A percentile compares a stretch with the other conserved stretches of the same genome.
phyloP scores from a whole-genome alignment of 1,284 basidiomycete species.

The Caloboletus inedulis region DNA sequence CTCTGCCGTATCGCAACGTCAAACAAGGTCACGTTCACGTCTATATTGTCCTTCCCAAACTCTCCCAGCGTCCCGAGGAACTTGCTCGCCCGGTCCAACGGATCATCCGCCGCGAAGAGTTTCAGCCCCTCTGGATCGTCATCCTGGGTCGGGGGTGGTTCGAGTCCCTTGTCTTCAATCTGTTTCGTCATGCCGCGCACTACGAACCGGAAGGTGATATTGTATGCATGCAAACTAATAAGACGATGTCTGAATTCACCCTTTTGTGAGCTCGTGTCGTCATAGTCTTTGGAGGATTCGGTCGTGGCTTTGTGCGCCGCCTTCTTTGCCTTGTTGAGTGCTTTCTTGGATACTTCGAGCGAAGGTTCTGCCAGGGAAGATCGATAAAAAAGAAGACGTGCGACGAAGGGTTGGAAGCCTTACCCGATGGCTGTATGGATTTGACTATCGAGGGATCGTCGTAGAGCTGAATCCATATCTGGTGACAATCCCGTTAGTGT shows the following conservation, averaged over 20 bases:
- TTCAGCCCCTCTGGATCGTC: slow-evolving; percentile 83
- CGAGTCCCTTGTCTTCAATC: slow-evolving; percentile 75
- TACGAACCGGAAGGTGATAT: slow-evolving; percentile 20
- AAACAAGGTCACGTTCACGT: slow-evolving; percentile 75
- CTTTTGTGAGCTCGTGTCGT: slow-evolving; percentile 31
- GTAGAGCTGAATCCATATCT: slow-evolving; percentile 75
- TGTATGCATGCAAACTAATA: slow-evolving; percentile 10
- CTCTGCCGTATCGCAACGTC: slow-evolving; percentile 75
- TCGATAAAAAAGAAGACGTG: slow-evolving; percentile 31
- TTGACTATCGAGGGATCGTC: slow-evolving; percentile 70
- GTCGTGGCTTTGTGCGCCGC: slow-evolving; percentile 68
- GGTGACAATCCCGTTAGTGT: slow-evolving; percentile 13
- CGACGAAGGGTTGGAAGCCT: background rate
- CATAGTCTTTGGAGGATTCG: slow-evolving; percentile 55
- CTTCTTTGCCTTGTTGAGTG: slow-evolving; percentile 89
- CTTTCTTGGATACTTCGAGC: slow-evolving; percentile 59
- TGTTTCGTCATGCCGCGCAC: slow-evolving; percentile 32
- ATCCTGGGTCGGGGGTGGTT: slow-evolving; percentile 60
- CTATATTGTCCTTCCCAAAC: slow-evolving; percentile 51
- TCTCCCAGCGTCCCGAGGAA: slow-evolving; percentile 67
- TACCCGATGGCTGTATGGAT: slow-evolving; percentile 35
- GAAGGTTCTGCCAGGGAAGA: slow-evolving; percentile 55
- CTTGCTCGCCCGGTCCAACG: slow-evolving; percentile 76
- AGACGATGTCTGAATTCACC: slow-evolving; percentile 37
- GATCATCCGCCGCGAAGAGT: slow-evolving; percentile 61